Base-by-base conservation (phyloP, 2,329 filamentous ascomycete genomes). In the Myriosclerotinia scirpicola region DNA sequence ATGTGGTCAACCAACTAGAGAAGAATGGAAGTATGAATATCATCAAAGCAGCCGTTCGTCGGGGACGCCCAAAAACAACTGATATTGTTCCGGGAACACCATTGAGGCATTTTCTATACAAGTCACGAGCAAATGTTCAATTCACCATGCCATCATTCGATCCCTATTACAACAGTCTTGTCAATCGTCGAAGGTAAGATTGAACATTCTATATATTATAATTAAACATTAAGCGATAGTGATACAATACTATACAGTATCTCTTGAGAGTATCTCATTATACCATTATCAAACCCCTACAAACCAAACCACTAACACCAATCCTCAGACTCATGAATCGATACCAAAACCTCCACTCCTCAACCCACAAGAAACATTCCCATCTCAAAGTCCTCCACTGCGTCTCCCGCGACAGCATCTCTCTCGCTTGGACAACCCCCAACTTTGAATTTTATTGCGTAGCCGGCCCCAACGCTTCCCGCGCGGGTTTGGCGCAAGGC, bases 361-460 rank as follows among this genome's bases (percentile, higher is more conserved):
- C 88, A 17, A 85, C 95, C n/a, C 95, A 99, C 76, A 85, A 89
- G 12, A 93, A 92, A 73, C 89, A 93, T 72, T 87, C 91, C 2
- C 89, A 93, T 70, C 84, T 96, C 66, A 97, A 95, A 78, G 90
- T 98, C 2, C 84, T 96, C 69, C 92, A 98, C 77, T 87, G 85
- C 70, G 87, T 91, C 50, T 87, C 86, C 56, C 84, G 86, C n/a
- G 89, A 92, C 59, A 86, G 88, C 20, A 91, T 91, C 12, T 90
- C 90, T 0, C 82, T 99, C 44, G 94, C 91, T 3, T 99, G 95
- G 95, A 86, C 91, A 56, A 98, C 94, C 5, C 91, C 93, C 0
- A 79, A 90, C 1, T 98, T 98, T 75, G 95, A 99, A 77, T 86
- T 99, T 68, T 99, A 97, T 79, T 96, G 92, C 74, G 88, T 99